A percentile compares a stretch with the other conserved stretches of the same genome.
These are phyloP conservation scores for Didymella segeticola DNA, from an alignment of 2,329 filamentous ascomycete genomes.

Conservation along the genomic window DNA sequence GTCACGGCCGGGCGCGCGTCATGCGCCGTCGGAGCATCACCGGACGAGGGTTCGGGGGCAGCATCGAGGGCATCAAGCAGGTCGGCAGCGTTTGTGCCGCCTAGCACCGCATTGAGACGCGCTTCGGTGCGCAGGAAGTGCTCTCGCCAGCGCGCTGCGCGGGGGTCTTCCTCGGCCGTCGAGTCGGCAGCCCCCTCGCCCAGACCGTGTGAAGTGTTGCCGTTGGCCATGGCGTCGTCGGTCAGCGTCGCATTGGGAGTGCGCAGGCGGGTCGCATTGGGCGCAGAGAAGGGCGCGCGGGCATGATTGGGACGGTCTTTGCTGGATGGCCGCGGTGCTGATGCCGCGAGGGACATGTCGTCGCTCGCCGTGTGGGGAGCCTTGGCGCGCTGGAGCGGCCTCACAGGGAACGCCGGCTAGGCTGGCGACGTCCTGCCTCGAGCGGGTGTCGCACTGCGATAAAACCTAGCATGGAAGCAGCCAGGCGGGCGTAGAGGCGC, in stretches of 20 bases:
- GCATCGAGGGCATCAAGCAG: slow-evolving; percentile 34
- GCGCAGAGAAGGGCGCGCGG: slow-evolving; percentile 43
- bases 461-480: slow-evolving; percentile 50
- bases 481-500: slow-evolving; percentile 36
- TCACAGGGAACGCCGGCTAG: slow-evolving; percentile 48
- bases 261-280: slow-evolving; percentile 49
- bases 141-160: slow-evolving; percentile 70
- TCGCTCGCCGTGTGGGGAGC: slow-evolving; percentile 42
- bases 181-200: slow-evolving; percentile 49
- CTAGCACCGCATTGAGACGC: slow-evolving; percentile 79
- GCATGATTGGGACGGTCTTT: slow-evolving; percentile 53
- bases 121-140: slow-evolving; percentile 79
- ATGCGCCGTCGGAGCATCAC: slow-evolving; percentile 46
- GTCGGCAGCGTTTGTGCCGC: slow-evolving; percentile 46
- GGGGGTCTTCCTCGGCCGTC: slow-evolving; percentile 55
- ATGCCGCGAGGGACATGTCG: slow-evolving; percentile 47
- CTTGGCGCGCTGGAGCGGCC: slow-evolving; percentile 45
- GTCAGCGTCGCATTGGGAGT: slow-evolving; percentile 53
- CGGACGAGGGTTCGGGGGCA: slow-evolving; percentile 31
- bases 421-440: slow-evolving; percentile 50
- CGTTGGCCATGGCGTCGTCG: slow-evolving; percentile 52
- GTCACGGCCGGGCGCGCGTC: slow-evolving; percentile 56
- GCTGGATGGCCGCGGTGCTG: slow-evolving; percentile 50
- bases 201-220: slow-evolving; percentile 45
- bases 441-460: slow-evolving; percentile 49